A percentile compares a stretch with the other conserved stretches of the same genome.
Evolutionary conservation across 257 asterid genomes (phyloP).

Genomic region (Przewalskia tangutica): DNA sequence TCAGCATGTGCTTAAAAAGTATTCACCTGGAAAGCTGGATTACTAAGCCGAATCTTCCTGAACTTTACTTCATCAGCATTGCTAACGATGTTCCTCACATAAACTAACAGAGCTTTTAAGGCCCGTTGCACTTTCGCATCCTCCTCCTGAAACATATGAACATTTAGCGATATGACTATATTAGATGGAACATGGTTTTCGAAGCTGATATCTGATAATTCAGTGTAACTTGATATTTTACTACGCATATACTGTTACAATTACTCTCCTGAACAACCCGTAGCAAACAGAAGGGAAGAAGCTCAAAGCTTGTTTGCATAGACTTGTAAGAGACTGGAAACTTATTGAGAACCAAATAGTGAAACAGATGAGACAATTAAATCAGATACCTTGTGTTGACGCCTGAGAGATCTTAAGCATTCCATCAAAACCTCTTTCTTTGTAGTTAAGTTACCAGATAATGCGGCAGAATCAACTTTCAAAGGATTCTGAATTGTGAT

Average conservation of each 20-base stretch:
- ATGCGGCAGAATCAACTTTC: slow-evolving; percentile 14
- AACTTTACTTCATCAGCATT: slow-evolving; percentile 57
- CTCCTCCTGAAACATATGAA: slow-evolving; percentile 31
- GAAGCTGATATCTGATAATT: not conserved
- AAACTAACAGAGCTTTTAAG: slow-evolving; percentile 49
- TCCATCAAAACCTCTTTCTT: slow-evolving; percentile 39
- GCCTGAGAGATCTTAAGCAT: slow-evolving; percentile 61
- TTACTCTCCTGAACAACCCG: not conserved
- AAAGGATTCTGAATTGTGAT: slow-evolving; percentile 21
- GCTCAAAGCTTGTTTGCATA: not conserved
- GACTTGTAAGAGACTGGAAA: not conserved
- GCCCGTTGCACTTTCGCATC: slow-evolving; percentile 28
- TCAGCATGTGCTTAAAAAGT: not conserved
- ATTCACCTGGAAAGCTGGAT: slow-evolving; percentile 64
- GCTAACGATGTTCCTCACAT: slow-evolving; percentile 38
- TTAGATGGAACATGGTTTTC: not conserved
- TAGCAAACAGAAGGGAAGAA: not conserved
- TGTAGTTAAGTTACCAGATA: slow-evolving; percentile 19
- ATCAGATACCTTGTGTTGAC: slow-evolving; percentile 45
- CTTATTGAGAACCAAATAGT: not conserved
- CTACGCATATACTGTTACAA: not conserved
- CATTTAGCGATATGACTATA: not conserved
- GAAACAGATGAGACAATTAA: not conserved
- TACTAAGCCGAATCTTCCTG: slow-evolving; percentile 65
- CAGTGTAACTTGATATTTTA: not conserved